Evolutionary conservation across 768 basidiomycete species (phyloP).

Genomic region (Tremella yokohamensis): DNA sequence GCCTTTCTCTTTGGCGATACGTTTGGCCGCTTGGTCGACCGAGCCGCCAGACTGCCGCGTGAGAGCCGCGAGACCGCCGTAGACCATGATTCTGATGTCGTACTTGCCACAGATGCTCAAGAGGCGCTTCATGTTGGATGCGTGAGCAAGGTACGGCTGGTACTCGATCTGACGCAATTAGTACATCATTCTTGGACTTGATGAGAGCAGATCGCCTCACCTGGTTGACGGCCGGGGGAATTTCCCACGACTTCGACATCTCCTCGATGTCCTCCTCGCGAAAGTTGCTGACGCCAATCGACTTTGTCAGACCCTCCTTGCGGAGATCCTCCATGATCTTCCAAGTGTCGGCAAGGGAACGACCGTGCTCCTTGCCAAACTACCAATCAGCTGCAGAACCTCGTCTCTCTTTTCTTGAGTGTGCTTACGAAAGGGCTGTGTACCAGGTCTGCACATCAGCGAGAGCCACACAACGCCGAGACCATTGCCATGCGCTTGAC

Average conservation of each 20-base stretch:
- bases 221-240: conserved; percentile 50
- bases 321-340: conserved; percentile 61
- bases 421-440: conserved; percentile 48
- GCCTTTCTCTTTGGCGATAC: conserved; percentile 20
- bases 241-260: conserved; percentile 43
- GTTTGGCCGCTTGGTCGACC: conserved; percentile 23
- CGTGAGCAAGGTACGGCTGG: conserved; percentile 49
- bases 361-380: conserved; percentile 2
- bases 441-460: too few relatives aligned
- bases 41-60: conserved; percentile 19
- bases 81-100: conserved; percentile 42
- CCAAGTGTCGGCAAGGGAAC: conserved; percentile 58
- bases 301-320: conserved; percentile 53
- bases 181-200: neutral
- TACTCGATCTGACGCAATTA: conserved; percentile 50
- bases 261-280: conserved; percentile 49
- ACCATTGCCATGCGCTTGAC: conserved; percentile 30
- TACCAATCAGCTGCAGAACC: neutral
- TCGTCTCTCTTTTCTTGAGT: neutral
- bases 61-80: conserved; percentile 38
- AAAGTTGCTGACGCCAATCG: conserved; percentile 54
- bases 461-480: too few relatives aligned
- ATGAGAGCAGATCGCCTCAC: conserved; percentile 16
- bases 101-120: conserved; percentile 39
- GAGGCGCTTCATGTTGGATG: conserved; percentile 29